Evolutionary conservation across 164 flowering plant genomes (phyloP), one percentile per base, ranked within the genome.

Genomic region (Chloranthus sessilifolius): DNA sequence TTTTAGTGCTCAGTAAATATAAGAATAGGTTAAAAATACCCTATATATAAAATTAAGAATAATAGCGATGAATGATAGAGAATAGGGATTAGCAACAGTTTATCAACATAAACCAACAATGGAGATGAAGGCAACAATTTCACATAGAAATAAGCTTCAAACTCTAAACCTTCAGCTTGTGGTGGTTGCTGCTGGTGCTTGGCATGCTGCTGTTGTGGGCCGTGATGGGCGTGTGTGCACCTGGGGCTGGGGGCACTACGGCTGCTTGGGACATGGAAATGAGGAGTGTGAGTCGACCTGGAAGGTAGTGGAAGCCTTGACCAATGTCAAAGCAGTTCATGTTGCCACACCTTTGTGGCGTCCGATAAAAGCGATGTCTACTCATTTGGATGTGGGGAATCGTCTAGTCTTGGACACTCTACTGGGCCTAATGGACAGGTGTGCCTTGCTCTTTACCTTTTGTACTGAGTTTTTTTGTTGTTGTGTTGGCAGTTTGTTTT

Each of bases 241-340:
- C 2, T 94, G 99, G 99, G 99, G 99, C 21, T 94, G 99, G 99
- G 97, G 97, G 1, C 82, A 88, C 1, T 81, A 87, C 53, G 99
- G 99, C 20, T 94, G 99, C 75, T 69, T 94, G 49, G 99, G 97
- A 26, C 99, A 94, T 53, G 99, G 99, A 14, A 82, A 87, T 38
- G 96, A 89, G 57, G 97, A 94, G 26, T 80, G 94, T 60, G 92
- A 89, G 58, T 77, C 87, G 6, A 73, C 55, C 48, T 97, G 97
- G 7, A 94, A 84, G 68, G 97, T 94, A 16, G 95, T 94, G 15
- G 83, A 87, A 65, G 70, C 81, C 21, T 66, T 94, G 53, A 70
- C 63, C 56, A 52, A 72, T 4, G 74, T 94, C 38, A 94, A 85
- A 68, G 99, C 97, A 7, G 83, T 83, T 47, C 85, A 94, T 69